Conservation (phyloP, 225 moss, liverwort and hornwort species). For the Physcomitrium patens region DNA sequence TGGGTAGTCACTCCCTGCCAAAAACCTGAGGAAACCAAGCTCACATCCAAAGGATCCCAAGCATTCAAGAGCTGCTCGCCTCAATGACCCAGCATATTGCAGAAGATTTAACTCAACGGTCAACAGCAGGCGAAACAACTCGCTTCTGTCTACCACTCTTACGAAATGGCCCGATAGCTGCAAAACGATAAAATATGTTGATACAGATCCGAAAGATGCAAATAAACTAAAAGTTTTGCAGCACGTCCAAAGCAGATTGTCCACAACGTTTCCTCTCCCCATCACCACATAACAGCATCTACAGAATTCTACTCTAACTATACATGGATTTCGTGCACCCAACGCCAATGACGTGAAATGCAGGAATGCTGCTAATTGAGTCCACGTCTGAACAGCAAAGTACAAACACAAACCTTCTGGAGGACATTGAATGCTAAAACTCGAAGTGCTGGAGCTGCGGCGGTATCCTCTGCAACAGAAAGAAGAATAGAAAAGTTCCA, state of each 20-base stretch:
- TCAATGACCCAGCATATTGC: slow-evolving; percentile 63
- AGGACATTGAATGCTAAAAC: slow-evolving; percentile 77
- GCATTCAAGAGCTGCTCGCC: slow-evolving; percentile 68
- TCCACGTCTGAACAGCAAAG: slow-evolving; percentile 16
- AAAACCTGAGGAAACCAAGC: slow-evolving; percentile 36
- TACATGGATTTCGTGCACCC: slow-evolving; percentile 9
- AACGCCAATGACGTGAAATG: slow-evolving; percentile 6
- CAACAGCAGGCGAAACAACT: slow-evolving; percentile 59
- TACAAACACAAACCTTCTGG: slow-evolving; percentile 61
- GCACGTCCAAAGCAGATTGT: no score
- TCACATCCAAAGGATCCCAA: slow-evolving; percentile 64
- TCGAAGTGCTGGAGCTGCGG: slow-evolving; percentile 62
- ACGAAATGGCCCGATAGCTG: slow-evolving; percentile 73
- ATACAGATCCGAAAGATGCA: slow-evolving; percentile 25
- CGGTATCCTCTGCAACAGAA: slow-evolving; percentile 62
- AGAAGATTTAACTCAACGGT: slow-evolving; percentile 68
- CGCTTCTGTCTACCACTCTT: slow-evolving; percentile 43
- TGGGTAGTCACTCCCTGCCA: slow-evolving; percentile 32
- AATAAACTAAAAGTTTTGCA: neutral
- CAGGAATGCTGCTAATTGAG: slow-evolving; percentile 12
- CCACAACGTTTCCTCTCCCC: no score
- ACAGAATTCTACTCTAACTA: slow-evolving; percentile 12
- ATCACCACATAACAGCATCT: no score
- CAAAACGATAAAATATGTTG: slow-evolving; percentile 22
- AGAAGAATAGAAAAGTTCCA: slow-evolving; percentile 66